A percentile compares a stretch with the other conserved stretches of the same genome.
Evolutionary conservation across 495 filamentous ascomycete genomes (phyloP).

Genomic region (Parmelia sp.): DNA sequence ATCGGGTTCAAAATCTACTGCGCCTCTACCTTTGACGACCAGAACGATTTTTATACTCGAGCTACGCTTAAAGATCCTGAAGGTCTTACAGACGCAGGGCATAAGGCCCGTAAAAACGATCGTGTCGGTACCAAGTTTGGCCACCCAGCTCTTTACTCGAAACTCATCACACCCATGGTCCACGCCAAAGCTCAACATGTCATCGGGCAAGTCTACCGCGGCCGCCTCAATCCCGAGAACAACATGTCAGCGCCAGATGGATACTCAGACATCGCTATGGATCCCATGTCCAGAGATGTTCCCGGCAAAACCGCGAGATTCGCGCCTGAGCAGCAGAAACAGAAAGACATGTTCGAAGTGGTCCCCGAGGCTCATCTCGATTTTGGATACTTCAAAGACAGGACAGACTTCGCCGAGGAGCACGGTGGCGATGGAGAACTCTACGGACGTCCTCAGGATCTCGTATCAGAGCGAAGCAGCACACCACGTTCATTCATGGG

Average conservation of each 20-base stretch:
- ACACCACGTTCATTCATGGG: conserved; percentile 54
- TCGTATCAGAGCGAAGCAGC: conserved; percentile 56
- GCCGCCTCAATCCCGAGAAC: conserved; percentile 59
- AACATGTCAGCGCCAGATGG: conserved; percentile 39
- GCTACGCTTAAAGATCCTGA: conserved; percentile 53
- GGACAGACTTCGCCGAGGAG: conserved; percentile 80
- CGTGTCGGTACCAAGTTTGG: conserved; percentile 77
- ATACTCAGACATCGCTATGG: conserved; percentile 67
- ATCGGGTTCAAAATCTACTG: conserved; percentile 85
- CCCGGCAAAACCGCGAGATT: conserved; percentile 58
- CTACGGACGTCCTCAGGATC: conserved; percentile 61
- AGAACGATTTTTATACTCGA: conserved; percentile 69
- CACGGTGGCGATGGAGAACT: conserved; percentile 67
- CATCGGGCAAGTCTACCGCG: conserved; percentile 72
- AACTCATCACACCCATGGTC: conserved; percentile 92
- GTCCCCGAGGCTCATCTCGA: conserved; percentile 87
- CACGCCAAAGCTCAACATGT: conserved; percentile 80
- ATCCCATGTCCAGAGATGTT: conserved; percentile 67
- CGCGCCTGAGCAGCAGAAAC: conserved; percentile 30
- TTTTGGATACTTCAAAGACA: conserved; percentile 85
- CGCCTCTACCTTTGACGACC: conserved; percentile 63
- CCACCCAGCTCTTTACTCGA: conserved; percentile 83
- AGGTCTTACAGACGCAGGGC: conserved; percentile 42
- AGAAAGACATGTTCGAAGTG: conserved; percentile 60
- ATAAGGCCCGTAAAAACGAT: conserved; percentile 53